Conservation (phyloP, 345 rosid species). For the Acer saccharum region DNA sequence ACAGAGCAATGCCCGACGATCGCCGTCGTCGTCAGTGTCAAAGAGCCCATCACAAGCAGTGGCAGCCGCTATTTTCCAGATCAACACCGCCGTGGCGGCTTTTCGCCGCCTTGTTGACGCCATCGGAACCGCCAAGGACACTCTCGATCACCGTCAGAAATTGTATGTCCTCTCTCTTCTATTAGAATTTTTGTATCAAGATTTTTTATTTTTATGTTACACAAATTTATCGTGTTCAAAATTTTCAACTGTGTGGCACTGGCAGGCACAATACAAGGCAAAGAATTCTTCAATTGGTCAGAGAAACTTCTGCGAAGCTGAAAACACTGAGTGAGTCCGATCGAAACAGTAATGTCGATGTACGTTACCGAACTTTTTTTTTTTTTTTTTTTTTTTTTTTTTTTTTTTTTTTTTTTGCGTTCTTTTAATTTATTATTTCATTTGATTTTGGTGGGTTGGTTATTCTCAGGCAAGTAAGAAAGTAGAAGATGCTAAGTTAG, state of each 20-base stretch:
- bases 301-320: constrained; percentile 66
- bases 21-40: constrained; percentile 32
- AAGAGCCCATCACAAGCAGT: constrained; percentile 52
- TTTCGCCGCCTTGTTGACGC: constrained; percentile 66
- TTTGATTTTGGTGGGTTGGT: not conserved
- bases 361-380: not conserved
- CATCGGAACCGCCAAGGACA: constrained; percentile 66
- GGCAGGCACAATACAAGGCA: constrained; percentile 62
- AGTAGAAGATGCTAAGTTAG: constrained; percentile 72
- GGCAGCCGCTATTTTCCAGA: constrained; percentile 71
- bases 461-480: constrained; percentile 51
- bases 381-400: too few relatives aligned
- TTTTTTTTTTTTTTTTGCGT: too few relatives aligned
- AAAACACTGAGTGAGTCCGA: constrained; percentile 58
- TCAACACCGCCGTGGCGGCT: constrained; percentile 64
- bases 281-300: constrained; percentile 61
- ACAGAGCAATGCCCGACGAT: constrained; percentile 30
- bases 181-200: not conserved
- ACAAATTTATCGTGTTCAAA: not conserved
- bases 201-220: not conserved
- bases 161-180: constrained; percentile 30
- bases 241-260: not conserved
- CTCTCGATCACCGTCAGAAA: constrained; percentile 62
- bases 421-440: too few relatives aligned
- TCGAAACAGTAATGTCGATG: constrained; percentile 43